Conservation (phyloP, 2,329 filamentous ascomycete species). For the Cytospora leucostoma region DNA sequence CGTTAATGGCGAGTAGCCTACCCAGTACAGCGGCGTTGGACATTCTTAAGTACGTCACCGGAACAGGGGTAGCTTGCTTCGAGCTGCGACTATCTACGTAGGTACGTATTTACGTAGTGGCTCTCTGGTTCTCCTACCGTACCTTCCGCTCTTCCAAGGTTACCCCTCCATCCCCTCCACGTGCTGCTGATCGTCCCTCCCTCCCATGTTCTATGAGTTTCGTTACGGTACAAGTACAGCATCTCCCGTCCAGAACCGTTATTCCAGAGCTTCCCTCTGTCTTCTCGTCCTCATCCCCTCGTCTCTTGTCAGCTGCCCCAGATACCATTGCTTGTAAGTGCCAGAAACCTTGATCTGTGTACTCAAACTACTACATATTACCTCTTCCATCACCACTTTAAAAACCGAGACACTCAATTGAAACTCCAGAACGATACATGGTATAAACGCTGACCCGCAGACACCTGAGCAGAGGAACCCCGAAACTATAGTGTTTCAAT, state of each 20-base stretch:
- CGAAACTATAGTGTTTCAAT: neutral
- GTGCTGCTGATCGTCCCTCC: neutral
- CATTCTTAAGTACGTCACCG: neutral
- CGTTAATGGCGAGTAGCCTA: neutral
- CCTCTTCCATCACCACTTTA: neutral
- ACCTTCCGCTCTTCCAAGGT: neutral
- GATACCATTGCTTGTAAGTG: neutral
- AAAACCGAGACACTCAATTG: neutral
- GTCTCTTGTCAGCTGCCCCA: neutral
- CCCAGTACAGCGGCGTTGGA: neutral
- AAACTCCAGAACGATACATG: neutral
- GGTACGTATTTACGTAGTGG: too few relatives aligned
- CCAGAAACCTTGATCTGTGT: too few relatives aligned
- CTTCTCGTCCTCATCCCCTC: constrained; percentile 4
- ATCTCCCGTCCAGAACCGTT: neutral
- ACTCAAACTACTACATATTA: neutral
- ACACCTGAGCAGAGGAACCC: neutral
- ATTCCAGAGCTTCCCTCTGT: neutral
- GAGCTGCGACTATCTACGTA: neutral
- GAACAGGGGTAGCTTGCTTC: neutral
- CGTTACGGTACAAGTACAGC: neutral
- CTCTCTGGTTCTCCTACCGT: neutral
- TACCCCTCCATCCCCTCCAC: neutral
- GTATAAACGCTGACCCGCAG: neutral
- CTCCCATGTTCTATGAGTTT: neutral